phyloP scores from a whole-genome alignment of 106 monocot genomes.

The Dendrobium chrysotoxum region DNA sequence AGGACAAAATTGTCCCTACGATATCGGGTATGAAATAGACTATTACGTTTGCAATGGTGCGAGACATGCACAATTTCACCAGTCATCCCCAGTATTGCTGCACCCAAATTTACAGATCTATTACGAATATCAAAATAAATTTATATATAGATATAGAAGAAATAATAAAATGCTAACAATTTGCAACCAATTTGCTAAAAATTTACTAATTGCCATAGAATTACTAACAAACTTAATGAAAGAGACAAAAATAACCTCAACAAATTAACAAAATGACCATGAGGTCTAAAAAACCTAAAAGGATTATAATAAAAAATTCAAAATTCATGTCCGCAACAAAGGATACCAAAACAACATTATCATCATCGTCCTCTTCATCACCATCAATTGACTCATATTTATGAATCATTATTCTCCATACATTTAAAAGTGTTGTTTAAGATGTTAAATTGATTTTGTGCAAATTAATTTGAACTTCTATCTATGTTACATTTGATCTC shows the following conservation, averaged over 20 bases:
- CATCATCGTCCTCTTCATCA: background rate
- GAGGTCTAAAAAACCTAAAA: background rate
- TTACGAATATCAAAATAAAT: conserved; percentile 19
- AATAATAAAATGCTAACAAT: background rate
- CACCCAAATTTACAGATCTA: conserved; percentile 64
- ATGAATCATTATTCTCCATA: background rate
- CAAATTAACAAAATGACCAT: background rate
- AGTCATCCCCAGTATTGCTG: conserved; percentile 58
- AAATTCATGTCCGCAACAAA: background rate
- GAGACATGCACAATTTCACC: conserved; percentile 43
- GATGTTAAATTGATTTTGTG: background rate
- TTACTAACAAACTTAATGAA: background rate
- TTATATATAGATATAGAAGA: background rate
- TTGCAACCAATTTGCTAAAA: background rate
- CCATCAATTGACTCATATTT: background rate
- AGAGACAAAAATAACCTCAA: background rate
- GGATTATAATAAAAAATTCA: background rate
- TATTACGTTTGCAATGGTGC: conserved; percentile 34
- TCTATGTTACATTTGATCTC: background rate
- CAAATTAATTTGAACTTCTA: background rate
- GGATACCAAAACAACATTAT: background rate
- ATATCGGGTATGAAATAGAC: conserved; percentile 35
- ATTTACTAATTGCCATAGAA: background rate
- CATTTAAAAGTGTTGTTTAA: background rate
- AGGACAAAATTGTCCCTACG: conserved; percentile 29